phyloP scores from a whole-genome alignment of 352 stramenopile species.

The Halophytophthora polymorphica region DNA sequence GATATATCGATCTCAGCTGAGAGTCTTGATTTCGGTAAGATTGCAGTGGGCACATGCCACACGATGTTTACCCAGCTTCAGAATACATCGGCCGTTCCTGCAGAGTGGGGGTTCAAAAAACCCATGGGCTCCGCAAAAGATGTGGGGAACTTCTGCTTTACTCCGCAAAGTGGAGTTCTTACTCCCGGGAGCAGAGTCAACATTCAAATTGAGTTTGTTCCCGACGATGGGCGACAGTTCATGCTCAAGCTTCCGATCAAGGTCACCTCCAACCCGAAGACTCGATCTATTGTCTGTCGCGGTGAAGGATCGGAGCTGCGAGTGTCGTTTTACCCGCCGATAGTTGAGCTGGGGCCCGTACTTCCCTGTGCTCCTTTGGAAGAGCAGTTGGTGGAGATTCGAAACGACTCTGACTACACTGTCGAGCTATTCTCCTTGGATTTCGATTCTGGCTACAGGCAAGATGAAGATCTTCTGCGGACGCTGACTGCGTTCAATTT shows the following conservation, averaged over 20 bases:
- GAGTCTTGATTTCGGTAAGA: constrained; percentile 87
- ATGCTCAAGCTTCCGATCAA: constrained; percentile 87
- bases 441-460: constrained; percentile 79
- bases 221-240: constrained; percentile 74
- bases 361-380: constrained; percentile 62
- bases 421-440: constrained; percentile 92
- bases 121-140: constrained; percentile 83
- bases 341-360: constrained; percentile 85
- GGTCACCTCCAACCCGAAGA: constrained; percentile 78
- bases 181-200: constrained; percentile 77
- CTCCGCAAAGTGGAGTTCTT: constrained; percentile 70
- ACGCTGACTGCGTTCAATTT: constrained; percentile 50
- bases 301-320: constrained; percentile 79
- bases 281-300: constrained; percentile 64
- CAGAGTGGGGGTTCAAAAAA: constrained; percentile 91
- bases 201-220: constrained; percentile 90
- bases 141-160: constrained; percentile 75
- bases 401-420: constrained; percentile 86
- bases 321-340: constrained; percentile 76
- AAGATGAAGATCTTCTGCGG: constrained; percentile 85
- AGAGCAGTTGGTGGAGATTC: constrained; percentile 66
- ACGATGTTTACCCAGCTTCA: constrained; percentile 89
- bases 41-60: constrained; percentile 86
- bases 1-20: constrained; percentile 85
- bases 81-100: constrained; percentile 87